Evolutionary conservation across 2,329 filamentous ascomycete genomes (phyloP), one percentile per base, ranked within the genome.

Genomic region (Emmonsiellopsis sp.): DNA sequence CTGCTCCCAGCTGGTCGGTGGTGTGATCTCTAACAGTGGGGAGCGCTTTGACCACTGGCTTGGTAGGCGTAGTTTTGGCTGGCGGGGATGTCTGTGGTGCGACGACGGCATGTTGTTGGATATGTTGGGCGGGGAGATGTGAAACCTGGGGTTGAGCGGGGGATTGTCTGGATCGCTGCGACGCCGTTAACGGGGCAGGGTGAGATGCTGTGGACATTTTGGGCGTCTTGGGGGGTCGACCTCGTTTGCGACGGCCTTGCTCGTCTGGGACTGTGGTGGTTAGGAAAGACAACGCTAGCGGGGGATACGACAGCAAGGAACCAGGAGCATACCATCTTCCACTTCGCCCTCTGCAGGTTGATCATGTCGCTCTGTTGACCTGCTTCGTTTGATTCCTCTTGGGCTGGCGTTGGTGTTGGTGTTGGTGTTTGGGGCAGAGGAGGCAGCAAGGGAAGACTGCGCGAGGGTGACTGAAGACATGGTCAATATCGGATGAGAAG

Each of bases 1-100:
- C 87, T 32, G 86, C 78, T 51, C 88, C 89, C 33, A 98, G 81
- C 69, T 97, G 92, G 68, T 97, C 92, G 13, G 92, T 97, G 2
- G 93, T 98, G 69, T 98, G 93, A 65, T 98, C 93, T 70, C 93
- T 80, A 11, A 97, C 93, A 3, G 93, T 97, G 2, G 93, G 93
- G 43, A 98, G 77, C 0, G 93, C 93, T 73, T 98, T 98, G 62
- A 97, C 78, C 7, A 92, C 88, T 8, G 77, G 66, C 72, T 94
- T 94, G 36, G 85, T 85, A 5, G 88, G 87, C 3, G 89, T 89
- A 2, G 85, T 80, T 70, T 92, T 93, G 21, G 68, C 60, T 4
- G 87, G 83, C 13, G 89, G 80, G 11, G 82, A 83, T 14, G 74
- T 69, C 57, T 82, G 88, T 17, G 74, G 71, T 11, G 81, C 80